These are phyloP conservation scores for Saccharomyces pastorianus DNA, from an alignment of 1,139 yeast species.

Conservation along the genomic window DNA sequence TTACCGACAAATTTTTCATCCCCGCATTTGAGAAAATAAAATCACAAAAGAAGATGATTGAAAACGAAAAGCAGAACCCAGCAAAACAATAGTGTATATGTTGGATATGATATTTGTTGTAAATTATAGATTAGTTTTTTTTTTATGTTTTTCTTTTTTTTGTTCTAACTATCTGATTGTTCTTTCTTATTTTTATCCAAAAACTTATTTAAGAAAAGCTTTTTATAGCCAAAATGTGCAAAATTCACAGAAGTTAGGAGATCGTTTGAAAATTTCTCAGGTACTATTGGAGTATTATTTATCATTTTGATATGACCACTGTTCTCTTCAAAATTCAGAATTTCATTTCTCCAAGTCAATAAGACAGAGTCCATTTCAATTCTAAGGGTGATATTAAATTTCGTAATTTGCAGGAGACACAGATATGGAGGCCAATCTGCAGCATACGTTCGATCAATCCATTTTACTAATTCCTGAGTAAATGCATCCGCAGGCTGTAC, in stretches of 20 bases:
- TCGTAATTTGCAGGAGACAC: constrained; percentile 12
- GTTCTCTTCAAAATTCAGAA: constrained; percentile 11
- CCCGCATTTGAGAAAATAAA: constrained; percentile 53
- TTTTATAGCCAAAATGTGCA: constrained; percentile 15
- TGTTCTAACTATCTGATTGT: not conserved
- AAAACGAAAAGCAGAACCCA: not conserved
- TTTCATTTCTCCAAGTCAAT: constrained; percentile 14
- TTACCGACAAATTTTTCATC: constrained; percentile 53
- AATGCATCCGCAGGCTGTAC: constrained; percentile 2
- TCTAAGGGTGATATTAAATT: not conserved
- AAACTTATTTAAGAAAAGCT: constrained; percentile 7
- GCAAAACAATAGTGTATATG: not conserved
- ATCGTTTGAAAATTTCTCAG: constrained; percentile 5
- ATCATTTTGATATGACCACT: constrained; percentile 8
- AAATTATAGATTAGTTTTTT: not conserved
- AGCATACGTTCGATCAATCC: constrained; percentile 14
- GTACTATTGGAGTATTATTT: constrained; percentile 13
- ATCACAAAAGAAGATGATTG: constrained; percentile 3
- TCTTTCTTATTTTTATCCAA: not conserved
- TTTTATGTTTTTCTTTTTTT: not conserved
- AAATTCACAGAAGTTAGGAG: constrained; percentile 6
- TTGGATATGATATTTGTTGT: not conserved
- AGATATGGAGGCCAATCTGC: constrained; percentile 24
- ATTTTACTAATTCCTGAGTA: constrained; percentile 6
- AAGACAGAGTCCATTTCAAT: not conserved